phyloP scores from a whole-genome alignment of 345 rosid genomes.

The Cardamine chenopodiifolia region DNA sequence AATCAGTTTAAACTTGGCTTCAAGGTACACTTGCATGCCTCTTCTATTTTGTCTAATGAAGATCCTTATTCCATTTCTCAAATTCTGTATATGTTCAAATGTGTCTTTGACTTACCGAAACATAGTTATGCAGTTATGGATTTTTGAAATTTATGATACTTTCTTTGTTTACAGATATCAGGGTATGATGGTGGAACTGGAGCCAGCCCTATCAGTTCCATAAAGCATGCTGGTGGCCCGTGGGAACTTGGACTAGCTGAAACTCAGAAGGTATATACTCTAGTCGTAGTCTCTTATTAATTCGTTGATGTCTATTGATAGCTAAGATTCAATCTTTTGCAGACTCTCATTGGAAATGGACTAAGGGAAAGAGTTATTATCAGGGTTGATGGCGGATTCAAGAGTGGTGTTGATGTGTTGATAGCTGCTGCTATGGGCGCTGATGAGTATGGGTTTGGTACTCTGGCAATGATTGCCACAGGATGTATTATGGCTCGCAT shows the following conservation, averaged over 20 bases:
- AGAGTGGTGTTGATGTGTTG: constrained; percentile 92
- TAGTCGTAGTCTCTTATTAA: not conserved
- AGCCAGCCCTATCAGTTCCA: constrained; percentile 98
- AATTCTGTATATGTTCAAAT: constrained; percentile 3
- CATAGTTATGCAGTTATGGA: constrained; percentile 7
- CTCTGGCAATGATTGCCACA: constrained; percentile 99
- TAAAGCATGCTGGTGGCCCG: constrained; percentile 99
- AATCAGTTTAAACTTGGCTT: constrained; percentile 4
- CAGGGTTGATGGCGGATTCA: constrained; percentile 97
- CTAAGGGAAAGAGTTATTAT: constrained; percentile 96
- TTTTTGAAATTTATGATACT: constrained; percentile 17
- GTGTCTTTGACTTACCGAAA: constrained; percentile 14
- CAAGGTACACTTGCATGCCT: not conserved
- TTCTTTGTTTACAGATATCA: constrained; percentile 68
- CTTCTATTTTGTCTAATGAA: constrained; percentile 13
- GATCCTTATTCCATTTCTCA: constrained; percentile 7
- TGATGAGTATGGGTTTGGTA: constrained; percentile 98
- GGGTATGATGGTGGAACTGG: constrained; percentile 99
- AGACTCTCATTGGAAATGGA: constrained; percentile 94
- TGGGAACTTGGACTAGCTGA: constrained; percentile 98
- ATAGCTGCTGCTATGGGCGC: constrained; percentile 99
- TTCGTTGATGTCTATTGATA: constrained; percentile 8
- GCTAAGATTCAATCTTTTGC: constrained; percentile 45
- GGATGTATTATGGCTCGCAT: constrained; percentile 99
- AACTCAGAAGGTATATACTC: constrained; percentile 68